Conservation (phyloP, 768 basidiomycete genomes). For the Sistotremastrum suecicum region DNA sequence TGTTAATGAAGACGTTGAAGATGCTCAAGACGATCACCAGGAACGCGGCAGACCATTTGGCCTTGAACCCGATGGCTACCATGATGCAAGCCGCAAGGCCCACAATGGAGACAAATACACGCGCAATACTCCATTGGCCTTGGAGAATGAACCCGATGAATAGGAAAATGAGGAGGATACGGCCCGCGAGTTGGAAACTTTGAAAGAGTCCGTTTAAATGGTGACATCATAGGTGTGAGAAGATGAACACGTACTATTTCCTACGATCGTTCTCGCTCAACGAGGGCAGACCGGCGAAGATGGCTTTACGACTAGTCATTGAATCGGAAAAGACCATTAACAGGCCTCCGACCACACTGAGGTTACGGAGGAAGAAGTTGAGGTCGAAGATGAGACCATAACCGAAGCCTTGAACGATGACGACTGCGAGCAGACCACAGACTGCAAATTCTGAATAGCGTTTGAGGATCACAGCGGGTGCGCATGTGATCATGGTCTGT, state of each 20-base stretch:
- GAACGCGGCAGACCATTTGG: constrained; percentile 96
- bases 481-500: constrained; percentile 81
- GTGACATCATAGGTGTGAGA: not conserved
- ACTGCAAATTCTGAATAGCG: constrained; percentile 82
- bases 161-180: constrained; percentile 94
- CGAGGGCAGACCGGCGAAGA: constrained; percentile 82
- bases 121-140: constrained; percentile 77
- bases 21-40: constrained; percentile 80
- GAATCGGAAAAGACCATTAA: constrained; percentile 99
- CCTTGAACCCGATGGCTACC: constrained; percentile 98
- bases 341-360: constrained; percentile 93
- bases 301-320: constrained; percentile 71
- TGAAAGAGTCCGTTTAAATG: not conserved
- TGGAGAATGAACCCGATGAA: constrained; percentile 97
- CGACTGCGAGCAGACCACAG: constrained; percentile 78
- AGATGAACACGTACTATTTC: constrained; percentile 67
- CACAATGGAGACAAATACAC: constrained; percentile 77
- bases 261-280: constrained; percentile 92
- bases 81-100: constrained; percentile 87
- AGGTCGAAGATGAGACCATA: constrained; percentile 99
- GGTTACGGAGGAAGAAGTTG: constrained; percentile 99
- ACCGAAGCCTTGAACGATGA: constrained; percentile 91
- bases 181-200: constrained; percentile 95
- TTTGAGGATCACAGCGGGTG: constrained; percentile 76
- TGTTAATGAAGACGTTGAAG: constrained; percentile 98